Evolutionary conservation across 108 stramenopile species (phyloP), one percentile per base, ranked within the genome.

Genomic region (Parmales sp.): DNA sequence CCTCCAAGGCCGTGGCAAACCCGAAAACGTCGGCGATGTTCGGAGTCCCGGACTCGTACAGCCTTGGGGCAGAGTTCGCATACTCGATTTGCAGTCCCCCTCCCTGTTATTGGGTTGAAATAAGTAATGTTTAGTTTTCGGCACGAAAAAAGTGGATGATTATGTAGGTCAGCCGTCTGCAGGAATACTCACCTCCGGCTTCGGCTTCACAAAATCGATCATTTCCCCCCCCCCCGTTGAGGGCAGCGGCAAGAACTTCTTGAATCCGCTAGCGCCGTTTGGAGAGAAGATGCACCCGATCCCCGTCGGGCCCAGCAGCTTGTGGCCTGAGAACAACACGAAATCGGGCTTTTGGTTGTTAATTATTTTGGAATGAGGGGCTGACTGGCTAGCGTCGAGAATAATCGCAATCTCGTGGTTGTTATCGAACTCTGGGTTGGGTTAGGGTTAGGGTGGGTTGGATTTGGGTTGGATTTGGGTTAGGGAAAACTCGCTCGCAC

Each of bases 271-370:
- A n/a, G n/a, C n/a, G n/a, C n/a, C n/a, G n/a, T n/a, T n/a, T n/a
- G n/a, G n/a, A n/a, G n/a, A n/a, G n/a, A n/a, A 96, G 0, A 99
- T 82, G 60, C 93, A 90, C 0, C 94, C 96, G 69, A 98, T 90
- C 1, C 98, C 98, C 37, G 95, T 98, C 6, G 98, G 96, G 6
- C 90, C 96, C 60, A 94, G 95, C 82, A 95, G 92, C 82, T 99
- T 99, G 74, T 99, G 98, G 18, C 96, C 96, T 22, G 94, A 95
- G 13, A 91, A 78, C 19, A 92, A 95, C 36, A 98, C 49, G 70
- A 96, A 94, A 76, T 99, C 98, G n/a, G 41, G 41, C 11, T 43
- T 43, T 8, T 13, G 41, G 7, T 43, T 43, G 13, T 11, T 8
- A 8, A 43, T 13, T 8, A 43, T 8, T 72, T 69, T 11, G 41